Evolutionary conservation across 2,329 filamentous ascomycete genomes (phyloP), one percentile per base, ranked within the genome.

Genomic region (Aspergillus spinulosporus): DNA sequence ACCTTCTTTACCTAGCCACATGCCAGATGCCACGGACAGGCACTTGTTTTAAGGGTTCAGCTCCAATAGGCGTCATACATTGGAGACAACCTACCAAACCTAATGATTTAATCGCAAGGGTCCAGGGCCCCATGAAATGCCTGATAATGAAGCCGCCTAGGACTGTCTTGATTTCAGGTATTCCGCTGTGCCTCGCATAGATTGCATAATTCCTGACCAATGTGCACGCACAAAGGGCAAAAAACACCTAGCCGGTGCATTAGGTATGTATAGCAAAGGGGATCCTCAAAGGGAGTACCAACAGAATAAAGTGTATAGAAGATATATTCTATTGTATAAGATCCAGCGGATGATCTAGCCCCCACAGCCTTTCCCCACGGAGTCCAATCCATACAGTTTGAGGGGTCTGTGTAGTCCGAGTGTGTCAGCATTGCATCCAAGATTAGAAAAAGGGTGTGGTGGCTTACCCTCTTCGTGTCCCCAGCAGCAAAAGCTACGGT

Each of bases 1-100:
- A 1, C 93, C 93, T 78, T 99, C 93, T 73, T 97, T 97, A 32
- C 93, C 93, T 11, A 97, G 79, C 93, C 94, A 97, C 80, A 99
- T 87, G 49, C 93, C 93, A 4, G 92, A 97, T 62, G 90, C 90
- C 44, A 97, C 93, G 43, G 93, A 89, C 37, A 97, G 83, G 71
- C 92, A 92, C 85, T 95, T 58, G 34, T 9, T 2, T n/a, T 26
- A 8, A 42, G 73, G 70, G 21, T 21, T 61, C 49, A 66, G 53
- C 29, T 44, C 28, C 71, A 56, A 68, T 68, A 55, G 26, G 12
- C 3, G 4, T 37, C 7, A 21, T 21, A 9, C 11, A 7, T 50
- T 15, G 56, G 39, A 21, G 12, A 36, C 39, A 26, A 52, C 61
- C 81, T 78, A 93, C 90, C 75, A 96, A 75, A 29, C 94, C 94